Base-by-base conservation (phyloP, 31 red algal genomes). In the Odonthalia washingtoniensis region DNA sequence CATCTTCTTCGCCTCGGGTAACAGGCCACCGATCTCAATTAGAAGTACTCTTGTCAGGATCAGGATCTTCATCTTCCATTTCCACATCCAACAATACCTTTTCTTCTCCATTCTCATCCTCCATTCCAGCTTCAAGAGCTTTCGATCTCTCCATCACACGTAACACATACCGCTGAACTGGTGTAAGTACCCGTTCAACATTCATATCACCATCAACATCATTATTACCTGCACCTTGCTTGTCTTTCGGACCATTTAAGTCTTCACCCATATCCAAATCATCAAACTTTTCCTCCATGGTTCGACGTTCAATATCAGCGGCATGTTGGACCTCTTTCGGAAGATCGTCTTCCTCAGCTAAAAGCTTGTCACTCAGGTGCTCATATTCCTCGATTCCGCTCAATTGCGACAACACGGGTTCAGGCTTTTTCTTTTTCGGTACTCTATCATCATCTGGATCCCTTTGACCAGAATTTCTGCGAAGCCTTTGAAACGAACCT, bases 81-180 rank as follows among this genome's bases (percentile, higher is more conserved):
- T 72, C 76, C 33, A 12, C 52, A 65, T 87, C 73, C 27, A 27
- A 53, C 30, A 74, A 5, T 37, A 28, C 72, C 62, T 67, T 62
- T 26, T 42, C 41, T n/a, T 60, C 65, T 37, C 72, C 77, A 68
- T 83, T 68, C 34, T 63, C 46, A 35, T 90, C 72, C 31, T 37
- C 35, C 9, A 33, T 78, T 70, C 72, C 65, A 75, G 32, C 1
- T 5, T 62, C 24, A 1, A 26, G 45, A 2, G 30, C 34, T 40
- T 43, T 57, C 49, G 53, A n/a, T 39, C 80, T 52, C 65, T 94
- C 92, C 34, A 94, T 69, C 37, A 94, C 49, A 24, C 84, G 85
- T 49, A 94, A 80, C 63, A 85, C 92, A 74, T 89, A 94, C 57
- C 80, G 34, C 35, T 94, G 92, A 33, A 94, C 74, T 5, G 80